Evolutionary conservation across 2,329 filamentous ascomycete species (phyloP), one percentile per base, ranked within the genome.

Genomic region (Pseudogymnoascus sp.): DNA sequence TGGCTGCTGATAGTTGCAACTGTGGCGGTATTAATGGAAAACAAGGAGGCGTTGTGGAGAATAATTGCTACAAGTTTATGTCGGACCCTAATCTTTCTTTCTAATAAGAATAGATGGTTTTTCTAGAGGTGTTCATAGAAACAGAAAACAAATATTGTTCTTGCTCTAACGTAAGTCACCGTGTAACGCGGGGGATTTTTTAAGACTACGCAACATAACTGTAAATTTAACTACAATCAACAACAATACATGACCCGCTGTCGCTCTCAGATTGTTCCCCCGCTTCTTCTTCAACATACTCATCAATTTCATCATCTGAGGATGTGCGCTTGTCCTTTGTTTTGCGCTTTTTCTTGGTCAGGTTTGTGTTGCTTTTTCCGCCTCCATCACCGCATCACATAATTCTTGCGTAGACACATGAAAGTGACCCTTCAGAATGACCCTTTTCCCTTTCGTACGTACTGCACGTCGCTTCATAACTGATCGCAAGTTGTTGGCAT

Each of bases 1-100:
- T 67, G n/a, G 62, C 61, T 0, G 65, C 66, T 5, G 66, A 70
- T 58, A 61, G 61, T 2, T 71, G 67, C 23, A 59, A 70, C 57
- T 70, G 68, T 21, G 45, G 55, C 0, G 64, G 61, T 0, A 62
- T 62, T 5, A 61, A 67, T 2, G 57, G 59, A 2, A 71, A 69
- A 60, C 64, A 67, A 58, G 69, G 67, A 18, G 67, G 69, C 3
- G 48, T 12, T 13, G 63, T 69, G 18, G 21, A 35, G 28, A 65
- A 69, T 28, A 59, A 64, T 26, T 67, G 61, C 58, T 63, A 63
- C 13, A 59, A n/a, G n/a, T n/a, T n/a, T n/a, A n/a, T n/a, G n/a
- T n/a, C n/a, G n/a, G n/a, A n/a, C n/a, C n/a, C n/a, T n/a, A n/a
- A n/a, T n/a, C n/a, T n/a, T n/a, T n/a, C n/a, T n/a, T n/a, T n/a